Conservation (phyloP, 768 basidiomycete genomes). For the Suillus spraguei region DNA sequence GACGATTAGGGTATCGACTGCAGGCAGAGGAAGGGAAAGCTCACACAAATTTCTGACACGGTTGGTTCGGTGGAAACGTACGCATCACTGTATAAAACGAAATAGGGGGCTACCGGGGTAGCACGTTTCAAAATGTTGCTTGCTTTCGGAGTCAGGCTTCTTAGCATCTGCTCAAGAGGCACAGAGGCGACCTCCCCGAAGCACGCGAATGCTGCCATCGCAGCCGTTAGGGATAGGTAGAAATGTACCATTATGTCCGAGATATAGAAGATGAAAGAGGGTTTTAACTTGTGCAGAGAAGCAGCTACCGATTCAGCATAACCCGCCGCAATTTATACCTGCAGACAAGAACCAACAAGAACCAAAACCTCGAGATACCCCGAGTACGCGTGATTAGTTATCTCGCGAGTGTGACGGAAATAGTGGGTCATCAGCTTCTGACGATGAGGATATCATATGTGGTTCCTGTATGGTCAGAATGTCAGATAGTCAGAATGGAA, state of each 20-base stretch:
- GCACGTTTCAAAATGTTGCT: slow-evolving; percentile 27
- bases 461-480: background rate
- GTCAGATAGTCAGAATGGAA: slow-evolving; percentile 4
- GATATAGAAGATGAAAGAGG: background rate
- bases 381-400: background rate
- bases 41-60: slow-evolving; percentile 45
- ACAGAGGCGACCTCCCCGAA: slow-evolving; percentile 15
- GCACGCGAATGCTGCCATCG: slow-evolving; percentile 12
- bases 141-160: slow-evolving; percentile 22
- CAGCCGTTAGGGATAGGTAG: slow-evolving; percentile 10
- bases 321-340: slow-evolving; percentile 23
- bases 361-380: no score
- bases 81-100: slow-evolving; percentile 42
- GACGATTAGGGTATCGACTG: slow-evolving; percentile 6
- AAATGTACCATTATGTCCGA: slow-evolving; percentile 21
- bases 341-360: background rate
- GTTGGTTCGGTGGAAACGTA: slow-evolving; percentile 49
- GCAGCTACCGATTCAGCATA: background rate
- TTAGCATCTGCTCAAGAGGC: slow-evolving; percentile 27
- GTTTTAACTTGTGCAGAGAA: slow-evolving; percentile 4
- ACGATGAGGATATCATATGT: slow-evolving; percentile 3
- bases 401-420: slow-evolving; percentile 1
- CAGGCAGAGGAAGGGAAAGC: background rate
- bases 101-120: slow-evolving; percentile 52
- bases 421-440: background rate